A percentile compares a stretch with the other conserved stretches of the same genome.
These are phyloP conservation scores for Salvia hispanica DNA, from an alignment of 257 asterid species.

Conservation along the genomic window DNA sequence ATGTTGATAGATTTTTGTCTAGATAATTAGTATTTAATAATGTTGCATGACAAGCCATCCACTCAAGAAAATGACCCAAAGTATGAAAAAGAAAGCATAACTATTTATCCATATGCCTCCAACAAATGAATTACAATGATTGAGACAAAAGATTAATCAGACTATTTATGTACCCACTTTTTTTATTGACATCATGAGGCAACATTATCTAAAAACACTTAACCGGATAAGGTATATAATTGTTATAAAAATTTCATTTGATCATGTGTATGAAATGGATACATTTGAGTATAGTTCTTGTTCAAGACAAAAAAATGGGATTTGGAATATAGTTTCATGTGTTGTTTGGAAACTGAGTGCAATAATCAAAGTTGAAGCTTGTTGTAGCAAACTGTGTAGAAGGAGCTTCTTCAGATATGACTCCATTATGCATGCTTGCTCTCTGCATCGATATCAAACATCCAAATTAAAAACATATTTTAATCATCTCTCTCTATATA, in stretches of 20 bases:
- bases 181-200: too few relatives aligned
- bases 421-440: constrained; percentile 54
- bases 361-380: constrained; percentile 35
- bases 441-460: constrained; percentile 45
- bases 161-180: background rate
- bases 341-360: constrained; percentile 36
- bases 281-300: constrained; percentile 31
- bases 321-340: constrained; percentile 27
- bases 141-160: constrained; percentile 2
- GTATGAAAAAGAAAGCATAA: background rate
- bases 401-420: constrained; percentile 47
- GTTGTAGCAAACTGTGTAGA: constrained; percentile 39
- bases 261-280: constrained; percentile 25
- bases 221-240: too few relatives aligned
- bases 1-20: constrained; percentile 13
- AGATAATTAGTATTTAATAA: constrained; percentile 18
- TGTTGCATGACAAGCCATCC: constrained; percentile 9
- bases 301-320: background rate
- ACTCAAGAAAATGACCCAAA: constrained; percentile 26
- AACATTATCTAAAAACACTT: too few relatives aligned
- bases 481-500: too few relatives aligned
- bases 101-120: constrained; percentile 14
- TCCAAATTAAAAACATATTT: background rate
- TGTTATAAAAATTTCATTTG: too few relatives aligned
- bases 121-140: constrained; percentile 12